Percentiles rank a stretch among this genome's conserved stretches.
These are phyloP conservation scores for Sambucus nigra DNA, from an alignment of 129 eudicot species.

Conservation along the genomic window DNA sequence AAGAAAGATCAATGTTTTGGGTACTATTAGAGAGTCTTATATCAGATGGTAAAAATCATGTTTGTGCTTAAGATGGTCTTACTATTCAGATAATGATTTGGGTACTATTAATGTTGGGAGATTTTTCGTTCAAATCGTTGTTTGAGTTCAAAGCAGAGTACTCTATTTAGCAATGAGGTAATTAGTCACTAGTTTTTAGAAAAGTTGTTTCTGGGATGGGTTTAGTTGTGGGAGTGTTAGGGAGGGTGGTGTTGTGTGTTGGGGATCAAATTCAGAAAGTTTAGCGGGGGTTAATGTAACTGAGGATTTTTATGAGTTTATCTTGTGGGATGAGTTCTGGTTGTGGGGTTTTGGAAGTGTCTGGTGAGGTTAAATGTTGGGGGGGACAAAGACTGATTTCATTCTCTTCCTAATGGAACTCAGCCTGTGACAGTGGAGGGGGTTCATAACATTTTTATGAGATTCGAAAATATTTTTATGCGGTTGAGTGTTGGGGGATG, in stretches of 20 bases:
- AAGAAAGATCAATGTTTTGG: too few species aligned
- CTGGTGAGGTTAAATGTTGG: slow-evolving; percentile 89
- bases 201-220: too few species aligned
- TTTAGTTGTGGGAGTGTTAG: slow-evolving; percentile 55
- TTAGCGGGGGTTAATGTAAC: too few species aligned
- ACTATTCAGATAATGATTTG: slow-evolving; percentile 51
- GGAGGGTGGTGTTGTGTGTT: slow-evolving; percentile 56
- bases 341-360: too few species aligned
- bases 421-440: slow-evolving; percentile 55
- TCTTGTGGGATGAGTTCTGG: too few species aligned
- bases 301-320: too few species aligned
- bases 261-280: too few species aligned
- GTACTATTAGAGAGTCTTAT: too few species aligned
- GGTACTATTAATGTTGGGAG: slow-evolving; percentile 99
- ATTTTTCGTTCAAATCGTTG: slow-evolving; percentile 24
- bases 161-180: too few species aligned
- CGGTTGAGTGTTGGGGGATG: slow-evolving; percentile 78
- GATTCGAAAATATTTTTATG: slow-evolving; percentile 70
- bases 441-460: slow-evolving; percentile 78
- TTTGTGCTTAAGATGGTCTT: slow-evolving; percentile 78
- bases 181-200: too few species aligned
- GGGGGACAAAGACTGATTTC: slow-evolving; percentile 33
- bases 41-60: slow-evolving; percentile 82
- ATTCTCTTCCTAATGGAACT: slow-evolving; percentile 17
- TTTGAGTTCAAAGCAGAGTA: slow-evolving; percentile 45